Base-by-base conservation (phyloP, 2,329 filamentous ascomycete genomes). In the Microcyclospora pomicola region DNA sequence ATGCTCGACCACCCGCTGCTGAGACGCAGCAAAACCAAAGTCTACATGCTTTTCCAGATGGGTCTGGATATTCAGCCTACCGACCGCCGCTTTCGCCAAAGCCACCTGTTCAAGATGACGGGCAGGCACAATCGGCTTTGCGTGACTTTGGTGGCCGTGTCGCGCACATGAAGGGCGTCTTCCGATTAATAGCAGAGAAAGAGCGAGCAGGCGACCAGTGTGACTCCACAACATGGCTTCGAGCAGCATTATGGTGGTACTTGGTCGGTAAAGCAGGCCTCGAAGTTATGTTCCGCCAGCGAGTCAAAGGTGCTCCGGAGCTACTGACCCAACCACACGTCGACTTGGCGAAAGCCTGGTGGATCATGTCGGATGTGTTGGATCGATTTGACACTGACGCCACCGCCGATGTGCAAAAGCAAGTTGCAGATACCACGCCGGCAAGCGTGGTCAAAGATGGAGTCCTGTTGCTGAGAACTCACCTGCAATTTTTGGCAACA, bases 171-270 rank as follows among this genome's bases (percentile, higher is more conserved):
- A 78, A 75, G 43, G 77, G 80, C 46, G 68, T 91, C 2, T 92
- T 93, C 54, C 70, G 76, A 29, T 60, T 88, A 32, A 82, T 87
- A 40, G 79, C 85, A 0, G 83, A 93, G 56, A 72, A 77, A 27
- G 67, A 79, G 24, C 77, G 74, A 44, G 76, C 82, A 0, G 56
- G 86, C 4, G 68, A 73, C 39, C 68, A 71, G 24, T 79, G 74
- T 36, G 65, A 75, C 0, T 68, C 80, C 0, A 29, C 42, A 1
- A 49, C 51, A 35, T 80, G 87, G 64, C 68, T 80, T 9, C 72
- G 82, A 41, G 79, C 77, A 15, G 78, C 76, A 3, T 65, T 83
- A 1, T 95, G 87, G 87, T 95, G 87, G 87, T 92, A 94, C 52
- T 56, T 93, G 33, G 80, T 75, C 48, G 87, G 86, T 14, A 77